Percentiles rank a stretch among this genome's conserved stretches.
phyloP scores from a whole-genome alignment of 2,329 filamentous ascomycete species.

The Dothistroma pini region DNA sequence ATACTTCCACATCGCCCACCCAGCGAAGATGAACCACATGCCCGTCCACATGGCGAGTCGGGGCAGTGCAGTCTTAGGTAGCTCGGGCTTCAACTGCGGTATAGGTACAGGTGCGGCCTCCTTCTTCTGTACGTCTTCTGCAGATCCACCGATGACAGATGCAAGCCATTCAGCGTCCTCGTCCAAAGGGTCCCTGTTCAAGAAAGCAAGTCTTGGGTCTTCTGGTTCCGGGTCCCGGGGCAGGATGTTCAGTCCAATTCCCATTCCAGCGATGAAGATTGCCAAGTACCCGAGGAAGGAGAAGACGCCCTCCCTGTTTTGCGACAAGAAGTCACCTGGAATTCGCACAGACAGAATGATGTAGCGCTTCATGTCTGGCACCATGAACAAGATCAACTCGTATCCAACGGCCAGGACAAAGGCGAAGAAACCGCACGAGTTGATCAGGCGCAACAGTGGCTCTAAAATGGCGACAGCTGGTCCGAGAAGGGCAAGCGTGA shows the following conservation, averaged over 20 bases:
- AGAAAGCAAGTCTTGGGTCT: conserved; percentile 10
- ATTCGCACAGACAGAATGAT: conserved; percentile 77
- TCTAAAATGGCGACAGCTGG: conserved; percentile 86
- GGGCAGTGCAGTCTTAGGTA: conserved; percentile 28
- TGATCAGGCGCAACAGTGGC: conserved; percentile 63
- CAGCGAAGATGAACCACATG: conserved; percentile 68
- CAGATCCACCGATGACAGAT: conserved; percentile 30
- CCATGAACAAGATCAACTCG: conserved; percentile 71
- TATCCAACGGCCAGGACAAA: conserved; percentile 67
- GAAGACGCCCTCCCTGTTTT: conserved; percentile 94
- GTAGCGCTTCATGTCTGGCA: conserved; percentile 68
- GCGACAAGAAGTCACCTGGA: conserved; percentile 64
- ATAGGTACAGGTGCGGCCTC: conserved; percentile 18
- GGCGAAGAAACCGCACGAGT: conserved; percentile 73
- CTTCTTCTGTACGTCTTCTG: conserved; percentile 12
- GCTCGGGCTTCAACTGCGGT: conserved; percentile 25
- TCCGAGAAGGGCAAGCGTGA: conserved; percentile 83
- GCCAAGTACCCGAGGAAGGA: conserved; percentile 91
- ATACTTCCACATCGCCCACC: conserved; percentile 64
- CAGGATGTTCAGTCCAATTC: conserved; percentile 74
- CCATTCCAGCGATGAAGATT: conserved; percentile 88
- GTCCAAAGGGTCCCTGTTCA: conserved; percentile 28
- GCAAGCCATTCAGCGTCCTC: conserved; percentile 38
- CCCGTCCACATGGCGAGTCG: conserved; percentile 62
- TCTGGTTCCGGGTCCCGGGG: conserved; percentile 47